A percentile compares a stretch with the other conserved stretches of the same genome.
Evolutionary conservation across 179 eudicot species (phyloP).

Genomic region (Patellifolia procumbens): DNA sequence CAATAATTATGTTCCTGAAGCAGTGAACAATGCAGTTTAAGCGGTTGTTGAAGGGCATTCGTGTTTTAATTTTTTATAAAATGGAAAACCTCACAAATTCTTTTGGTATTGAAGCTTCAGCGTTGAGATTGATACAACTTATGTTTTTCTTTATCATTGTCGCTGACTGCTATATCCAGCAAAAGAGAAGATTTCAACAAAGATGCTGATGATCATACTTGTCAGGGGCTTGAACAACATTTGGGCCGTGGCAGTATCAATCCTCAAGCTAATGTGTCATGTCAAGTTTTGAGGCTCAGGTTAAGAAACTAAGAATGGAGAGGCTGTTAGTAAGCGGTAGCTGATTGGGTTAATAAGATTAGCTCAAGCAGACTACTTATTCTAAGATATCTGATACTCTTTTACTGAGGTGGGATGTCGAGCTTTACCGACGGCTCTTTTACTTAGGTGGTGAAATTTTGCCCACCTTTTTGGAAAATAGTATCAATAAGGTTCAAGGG

Average conservation of each 20-base stretch:
- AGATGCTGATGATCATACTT: not conserved
- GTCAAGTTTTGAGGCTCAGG: not conserved
- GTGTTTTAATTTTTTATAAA: not conserved
- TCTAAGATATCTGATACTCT: not conserved
- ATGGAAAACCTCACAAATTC: not conserved
- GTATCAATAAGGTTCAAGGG: not conserved
- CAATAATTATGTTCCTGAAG: not conserved
- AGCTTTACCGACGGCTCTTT: not conserved
- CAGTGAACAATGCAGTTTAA: not conserved
- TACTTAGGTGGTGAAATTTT: not conserved
- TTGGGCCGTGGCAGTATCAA: too few relatives aligned
- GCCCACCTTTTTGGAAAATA: not conserved
- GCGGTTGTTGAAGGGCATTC: not conserved
- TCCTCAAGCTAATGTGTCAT: not conserved
- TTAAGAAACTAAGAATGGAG: not conserved
- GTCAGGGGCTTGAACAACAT: not conserved
- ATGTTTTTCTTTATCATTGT: not conserved
- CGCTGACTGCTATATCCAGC: not conserved
- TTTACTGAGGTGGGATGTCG: too few relatives aligned
- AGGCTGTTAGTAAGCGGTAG: not conserved
- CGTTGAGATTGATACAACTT: too few relatives aligned
- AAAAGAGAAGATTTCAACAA: not conserved
- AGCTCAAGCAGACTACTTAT: not conserved
- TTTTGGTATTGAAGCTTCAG: not conserved
- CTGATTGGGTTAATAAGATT: not conserved